Base-by-base conservation (phyloP, 805 yeast species). In the Jamesozyma piceae region DNA sequence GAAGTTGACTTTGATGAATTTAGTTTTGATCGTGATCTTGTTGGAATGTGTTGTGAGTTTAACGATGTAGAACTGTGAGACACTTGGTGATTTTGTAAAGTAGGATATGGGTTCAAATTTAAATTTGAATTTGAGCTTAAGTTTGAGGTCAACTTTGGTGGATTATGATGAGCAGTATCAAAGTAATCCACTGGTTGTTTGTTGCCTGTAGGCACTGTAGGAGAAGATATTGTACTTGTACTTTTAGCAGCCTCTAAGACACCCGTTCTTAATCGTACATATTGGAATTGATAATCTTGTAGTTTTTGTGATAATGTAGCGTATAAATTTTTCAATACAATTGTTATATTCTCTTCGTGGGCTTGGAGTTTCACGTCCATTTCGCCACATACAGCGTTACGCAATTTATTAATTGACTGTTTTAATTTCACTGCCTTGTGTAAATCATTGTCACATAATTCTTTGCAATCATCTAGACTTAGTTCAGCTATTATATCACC, bases 401-500 rank as follows among this genome's bases (percentile, higher is more conserved):
- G 60, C 34, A 86, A 63, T 32, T 70, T 74, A 51, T 77, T 73
- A 32, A 87, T 73, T 24, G 76, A 72, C 39, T 72, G 68, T 57
- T 85, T 77, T 34, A 88, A 64, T 32, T 61, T 58, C 3, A 89
- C 66, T 22, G 95, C 69, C 17, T 74, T 72, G 26, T 73, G 71
- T 27, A 82, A 57, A 28, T 68, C 65, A 5, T 47, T 43, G 1
- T 83, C 71, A 2, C 89, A 94, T 54, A 90, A 64, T 41, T 88
- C 95, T 46, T 70, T 67, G 35, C 89, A 73, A 55, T 87, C 92
- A 8, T 73, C 76, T 11, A 83, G 75, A 27, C 77, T 76, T 39
- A 89, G 66, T 47, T 76, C 79, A 2, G 85, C 78, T 40, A 90
- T 64, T 3, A 83, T 70, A 26, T 82, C 75, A 1, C 95, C 95